Evolutionary conservation across 495 filamentous ascomycete species (phyloP), one percentile per base, ranked within the genome.

Genomic region (Aspergillus asperescens): DNA sequence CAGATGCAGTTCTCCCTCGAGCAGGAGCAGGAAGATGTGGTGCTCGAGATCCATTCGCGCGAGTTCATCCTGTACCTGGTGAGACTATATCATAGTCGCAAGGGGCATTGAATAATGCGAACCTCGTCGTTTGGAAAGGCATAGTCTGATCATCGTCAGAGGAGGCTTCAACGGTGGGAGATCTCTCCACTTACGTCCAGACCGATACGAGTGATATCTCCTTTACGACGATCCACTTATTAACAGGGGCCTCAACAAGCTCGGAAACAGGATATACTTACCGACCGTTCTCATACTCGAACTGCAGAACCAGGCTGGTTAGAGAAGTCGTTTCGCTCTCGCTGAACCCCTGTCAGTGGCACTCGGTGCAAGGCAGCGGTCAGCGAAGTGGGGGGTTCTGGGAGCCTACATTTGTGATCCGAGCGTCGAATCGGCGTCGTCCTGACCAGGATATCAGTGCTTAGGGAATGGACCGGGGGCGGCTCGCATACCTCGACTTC

Each of bases 1-100:
- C 3, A 34, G 39, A 28, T 20, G 31, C 3, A 52, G 39, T 38
- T 45, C 39, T 3, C 50, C 50, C 7, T 24, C 39, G 23, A 52
- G 27, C 24, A 52, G 27, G 25, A 52, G 20, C 51, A 19, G 54
- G 62, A 31, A 28, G 6, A 31, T 31, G 9, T 45, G 24, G 16
- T 45, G 42, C 27, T 45, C 27, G n/a, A 29, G 27, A n/a, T 45
- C 42, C 42, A 29, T 45, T 12, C 42, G 42, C 7, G 18, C 38
- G 19, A 40, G 38, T 40, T 40, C 38, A 12, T 40, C 38, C 38
- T 40, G 19, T 22, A 3, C 38, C 7, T 19, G 38, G 7, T 40
- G 38, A 9, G 38, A 9, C 16, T 32, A 6, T 10, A 12, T 3
- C 5, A 5, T 32, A 3, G 13, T 32, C 10, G 7, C 19, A 22